A percentile compares a stretch with the other conserved stretches of the same genome.
Conservation (phyloP, 768 basidiomycete genomes). For the Kwoniella pini region DNA sequence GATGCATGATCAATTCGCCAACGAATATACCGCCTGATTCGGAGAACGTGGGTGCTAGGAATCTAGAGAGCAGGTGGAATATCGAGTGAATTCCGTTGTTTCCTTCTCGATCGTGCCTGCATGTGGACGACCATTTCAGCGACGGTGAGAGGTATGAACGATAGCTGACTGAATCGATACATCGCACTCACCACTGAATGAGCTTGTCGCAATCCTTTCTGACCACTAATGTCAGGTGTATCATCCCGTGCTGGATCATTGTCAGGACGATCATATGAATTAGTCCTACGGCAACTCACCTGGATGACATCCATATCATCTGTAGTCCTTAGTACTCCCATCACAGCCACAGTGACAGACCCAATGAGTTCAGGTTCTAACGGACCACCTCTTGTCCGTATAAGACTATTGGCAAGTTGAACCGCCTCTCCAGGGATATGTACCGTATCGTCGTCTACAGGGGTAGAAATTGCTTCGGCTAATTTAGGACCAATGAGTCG, state of each 20-base stretch:
- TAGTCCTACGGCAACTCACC: conserved; percentile 35
- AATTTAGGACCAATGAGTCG: conserved; percentile 72
- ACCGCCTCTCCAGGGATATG: conserved; percentile 72
- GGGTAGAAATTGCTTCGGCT: conserved; percentile 62
- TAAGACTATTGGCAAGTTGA: conserved; percentile 73
- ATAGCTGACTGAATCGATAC: too few species aligned
- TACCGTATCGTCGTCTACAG: conserved; percentile 66
- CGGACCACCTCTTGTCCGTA: conserved; percentile 64
- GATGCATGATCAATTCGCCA: conserved; percentile 91
- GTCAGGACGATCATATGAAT: neutral
- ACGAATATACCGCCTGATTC: conserved; percentile 92
- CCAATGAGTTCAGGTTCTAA: conserved; percentile 81
- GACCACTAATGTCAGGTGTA: conserved; percentile 76
- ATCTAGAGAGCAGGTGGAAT: conserved; percentile 72
- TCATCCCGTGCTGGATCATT: conserved; percentile 68
- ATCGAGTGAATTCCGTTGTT: conserved; percentile 74
- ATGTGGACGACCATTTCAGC: neutral
- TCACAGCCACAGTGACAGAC: conserved; percentile 71
- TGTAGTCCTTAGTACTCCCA: conserved; percentile 66
- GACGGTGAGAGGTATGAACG: neutral
- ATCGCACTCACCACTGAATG: conserved; percentile 63
- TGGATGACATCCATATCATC: conserved; percentile 77
- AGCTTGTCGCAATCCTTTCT: conserved; percentile 85
- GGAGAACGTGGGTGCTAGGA: conserved; percentile 71
- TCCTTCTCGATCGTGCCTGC: conserved; percentile 62